Base-by-base conservation (phyloP, 2,329 filamentous ascomycete genomes). In the Rhexocercosporidium sp. region DNA sequence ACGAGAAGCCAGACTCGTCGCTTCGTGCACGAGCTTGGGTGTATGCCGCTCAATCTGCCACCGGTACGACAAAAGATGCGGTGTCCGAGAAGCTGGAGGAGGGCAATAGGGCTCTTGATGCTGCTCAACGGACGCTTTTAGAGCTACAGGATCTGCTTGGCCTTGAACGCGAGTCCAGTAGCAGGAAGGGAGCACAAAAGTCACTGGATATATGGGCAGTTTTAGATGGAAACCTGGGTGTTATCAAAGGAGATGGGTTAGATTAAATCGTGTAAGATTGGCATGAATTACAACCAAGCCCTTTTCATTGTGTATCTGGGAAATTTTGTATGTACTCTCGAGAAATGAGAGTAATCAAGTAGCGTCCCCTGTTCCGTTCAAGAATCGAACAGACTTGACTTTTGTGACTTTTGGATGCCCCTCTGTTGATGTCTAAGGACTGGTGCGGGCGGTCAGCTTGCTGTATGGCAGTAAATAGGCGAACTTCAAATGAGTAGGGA, bases 11-110 rank as follows among this genome's bases (percentile, higher is more conserved):
- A 18, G 79, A 81, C 51, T 76, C 83, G 3, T 78, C 81, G 22
- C 77, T 75, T 37, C 81, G 81, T 51, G 80, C 87, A 59, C 82
- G 83, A 68, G 84, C 84, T 11, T 91, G 88, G 88, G 82, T 87
- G 9, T 83, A 82, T 71, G 87, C 88, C 1, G 84, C 87, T 1
- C 85, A 90, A 65, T 82, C 86, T 3, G 86, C 87, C 71, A 88
- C 88, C 71, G 85, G 88, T 63, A 78, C 82, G 1, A 88, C 84
- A 0, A 81, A 88, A 12, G 86, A 90, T 72, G 77, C 80, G 9
- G 85, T 90, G 12, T 84, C 85, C 9, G 87, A 89, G 73, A 86
- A 83, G 68, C 82, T 90, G 2, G 87, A 90, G 62, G 80, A 82
- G 62, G 88, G 88, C 0, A 84, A 88, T 71, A 73, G 84, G 14